Conservation (phyloP, 768 basidiomycete species). For the Lactarius akahatsu region DNA sequence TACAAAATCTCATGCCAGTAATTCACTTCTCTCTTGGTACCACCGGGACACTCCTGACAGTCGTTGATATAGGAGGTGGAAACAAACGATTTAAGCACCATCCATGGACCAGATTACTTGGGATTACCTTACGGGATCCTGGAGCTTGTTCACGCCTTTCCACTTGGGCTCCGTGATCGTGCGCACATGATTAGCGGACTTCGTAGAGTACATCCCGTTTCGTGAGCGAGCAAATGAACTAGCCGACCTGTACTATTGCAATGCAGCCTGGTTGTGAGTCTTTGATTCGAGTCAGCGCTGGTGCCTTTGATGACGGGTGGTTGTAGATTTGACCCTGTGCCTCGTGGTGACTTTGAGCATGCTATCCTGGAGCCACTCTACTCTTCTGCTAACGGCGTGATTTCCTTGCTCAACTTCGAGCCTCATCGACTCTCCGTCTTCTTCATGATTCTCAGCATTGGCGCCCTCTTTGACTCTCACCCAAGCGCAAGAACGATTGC, state of each 20-base stretch:
- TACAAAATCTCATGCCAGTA: conserved; percentile 29
- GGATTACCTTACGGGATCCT: conserved; percentile 46
- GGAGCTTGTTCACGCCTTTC: conserved; percentile 48
- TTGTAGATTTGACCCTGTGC: conserved; percentile 48
- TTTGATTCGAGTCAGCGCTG: conserved; percentile 6
- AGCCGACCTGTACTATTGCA: conserved; percentile 44
- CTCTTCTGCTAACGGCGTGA: conserved; percentile 33
- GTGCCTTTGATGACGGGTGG: background rate
- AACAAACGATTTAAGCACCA: conserved; percentile 4
- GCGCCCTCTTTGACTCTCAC: conserved; percentile 44
- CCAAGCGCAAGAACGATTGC: conserved; percentile 35
- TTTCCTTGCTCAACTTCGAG: conserved; percentile 39
- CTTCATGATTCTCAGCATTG: conserved; percentile 51
- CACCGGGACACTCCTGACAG: background rate
- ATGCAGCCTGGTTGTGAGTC: conserved; percentile 50
- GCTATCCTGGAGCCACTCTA: conserved; percentile 47
- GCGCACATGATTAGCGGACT: conserved; percentile 41
- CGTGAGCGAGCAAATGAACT: conserved; percentile 43
- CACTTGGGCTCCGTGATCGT: conserved; percentile 46
- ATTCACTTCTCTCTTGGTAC: background rate
- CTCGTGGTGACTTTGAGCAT: conserved; percentile 42
- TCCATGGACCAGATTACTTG: conserved; percentile 32
- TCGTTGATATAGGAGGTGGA: conserved; percentile 15
- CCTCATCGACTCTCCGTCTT: conserved; percentile 52
- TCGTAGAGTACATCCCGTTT: conserved; percentile 43